A percentile compares a stretch with the other conserved stretches of the same genome.
Conservation (phyloP, 139 green algal species). For the Limnomonas spitsbergensis region DNA sequence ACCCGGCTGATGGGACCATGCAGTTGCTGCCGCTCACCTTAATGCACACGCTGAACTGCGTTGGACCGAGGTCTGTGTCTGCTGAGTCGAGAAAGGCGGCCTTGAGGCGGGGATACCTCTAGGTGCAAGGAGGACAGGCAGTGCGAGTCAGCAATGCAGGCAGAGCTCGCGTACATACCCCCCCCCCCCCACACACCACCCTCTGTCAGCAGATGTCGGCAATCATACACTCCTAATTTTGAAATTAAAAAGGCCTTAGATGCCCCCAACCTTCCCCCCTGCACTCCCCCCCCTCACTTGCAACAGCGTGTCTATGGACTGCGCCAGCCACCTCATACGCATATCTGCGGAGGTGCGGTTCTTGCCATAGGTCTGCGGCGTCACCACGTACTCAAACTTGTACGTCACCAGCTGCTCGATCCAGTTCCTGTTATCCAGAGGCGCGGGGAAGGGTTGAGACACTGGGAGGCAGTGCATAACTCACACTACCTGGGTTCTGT, state of each 20-base stretch:
- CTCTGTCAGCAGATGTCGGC: too few relatives aligned
- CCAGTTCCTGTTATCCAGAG: not conserved
- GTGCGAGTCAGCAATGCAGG: conserved; percentile 46
- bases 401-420: conserved; percentile 24
- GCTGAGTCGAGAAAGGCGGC: conserved; percentile 41
- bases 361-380: conserved; percentile 11
- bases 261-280: too few relatives aligned
- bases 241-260: too few relatives aligned
- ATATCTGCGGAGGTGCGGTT: conserved; percentile 30
- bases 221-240: too few relatives aligned
- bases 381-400: conserved; percentile 48
- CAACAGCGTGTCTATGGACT: conserved; percentile 43
- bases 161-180: too few relatives aligned
- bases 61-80: conserved; percentile 21
- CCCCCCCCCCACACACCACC: too few relatives aligned
- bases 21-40: conserved; percentile 21
- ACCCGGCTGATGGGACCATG: too few relatives aligned
- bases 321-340: conserved; percentile 40
- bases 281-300: too few relatives aligned
- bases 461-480: too few relatives aligned
- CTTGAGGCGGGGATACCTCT: conserved; percentile 7
- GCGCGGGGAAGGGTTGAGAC: too few relatives aligned
- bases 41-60: conserved; percentile 37
- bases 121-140: not conserved
- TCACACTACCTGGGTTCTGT: too few relatives aligned